A percentile compares a stretch with the other conserved stretches of the same genome.
phyloP scores from a whole-genome alignment of 2,329 filamentous ascomycete species.

The Rutstroemia sp. region DNA sequence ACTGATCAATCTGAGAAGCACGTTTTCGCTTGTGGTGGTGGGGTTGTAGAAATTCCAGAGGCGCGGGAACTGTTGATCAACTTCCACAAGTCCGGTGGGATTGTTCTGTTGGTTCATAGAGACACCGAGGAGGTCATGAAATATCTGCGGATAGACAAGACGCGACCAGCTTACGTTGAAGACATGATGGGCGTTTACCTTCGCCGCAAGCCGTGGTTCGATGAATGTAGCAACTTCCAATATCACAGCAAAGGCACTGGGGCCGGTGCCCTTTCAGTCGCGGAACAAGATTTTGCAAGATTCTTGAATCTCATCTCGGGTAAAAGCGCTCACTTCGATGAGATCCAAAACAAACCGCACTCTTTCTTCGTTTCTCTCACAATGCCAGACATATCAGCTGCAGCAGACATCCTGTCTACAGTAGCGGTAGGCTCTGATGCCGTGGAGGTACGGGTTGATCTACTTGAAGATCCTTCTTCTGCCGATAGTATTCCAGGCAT shows the following conservation, averaged over 20 bases:
- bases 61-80: slow-evolving; percentile 68
- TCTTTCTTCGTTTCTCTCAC: slow-evolving; percentile 95
- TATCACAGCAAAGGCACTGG: slow-evolving; percentile 70
- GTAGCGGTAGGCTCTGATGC: slow-evolving; percentile 84
- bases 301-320: slow-evolving; percentile 68
- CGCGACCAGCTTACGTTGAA: slow-evolving; percentile 83
- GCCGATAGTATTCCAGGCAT: slow-evolving; percentile 49
- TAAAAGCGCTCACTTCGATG: slow-evolving; percentile 45
- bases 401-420: slow-evolving; percentile 57
- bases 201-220: slow-evolving; percentile 81
- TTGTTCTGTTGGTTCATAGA: slow-evolving; percentile 80
- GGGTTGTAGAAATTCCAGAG: slow-evolving; percentile 78
- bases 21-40: slow-evolving; percentile 90
- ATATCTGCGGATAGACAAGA: slow-evolving; percentile 83
- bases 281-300: slow-evolving; percentile 57
- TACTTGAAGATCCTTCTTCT: slow-evolving; percentile 63
- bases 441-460: slow-evolving; percentile 87
- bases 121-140: slow-evolving; percentile 83
- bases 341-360: slow-evolving; percentile 56
- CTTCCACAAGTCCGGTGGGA: slow-evolving; percentile 69
- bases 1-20: slow-evolving; percentile 67
- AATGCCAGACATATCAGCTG: slow-evolving; percentile 62
- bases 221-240: slow-evolving; percentile 87
- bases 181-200: slow-evolving; percentile 89
- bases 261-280: slow-evolving; percentile 25